Base-by-base conservation (phyloP, 2,329 filamentous ascomycete species). In the Thelonectria discophora region DNA sequence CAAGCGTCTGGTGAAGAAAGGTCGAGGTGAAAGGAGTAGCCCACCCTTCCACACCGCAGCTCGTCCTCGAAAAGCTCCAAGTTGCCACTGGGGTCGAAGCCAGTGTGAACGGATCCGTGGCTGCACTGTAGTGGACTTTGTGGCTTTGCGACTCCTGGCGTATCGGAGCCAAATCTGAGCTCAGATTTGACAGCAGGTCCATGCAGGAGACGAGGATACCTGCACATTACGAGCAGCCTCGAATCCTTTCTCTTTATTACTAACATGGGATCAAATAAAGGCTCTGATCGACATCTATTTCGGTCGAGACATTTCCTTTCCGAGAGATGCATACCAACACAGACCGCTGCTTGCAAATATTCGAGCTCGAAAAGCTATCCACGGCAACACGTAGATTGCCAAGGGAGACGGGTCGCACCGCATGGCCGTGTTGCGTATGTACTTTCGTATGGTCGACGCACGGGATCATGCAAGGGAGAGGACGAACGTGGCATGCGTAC, bases 181-280 rank as follows among this genome's bases (percentile, higher is more conserved):
- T 60, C 51, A 55, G 58, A 60, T 60, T 60, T 51, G 58, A 55
- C 46, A 60, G 51, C 40, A 42, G 40, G 18, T 30, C 52, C 52
- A 39, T 48, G 40, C 12, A 34, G 5, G 20, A 21, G 32, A 34
- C n/a, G 32, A 42, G 52, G 37, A 40, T 24, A 6, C 42, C 10
- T 45, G 10, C 5, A 45, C 42, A 45, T 18, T 30, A 30, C 27
- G 27, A 30, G 27, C 27, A 30, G 27, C 27, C 27, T 30, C 7
- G 27, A 30, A 30, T 30, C 27, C 27, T 30, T 30, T 30, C 27
- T 30, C 27, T 5, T 30, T 24, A 24, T 24, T 24, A 24, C 21
- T 24, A 24, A 24, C 21, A n/a, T n/a, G n/a, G n/a, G n/a, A n/a
- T n/a, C n/a, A n/a, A 24, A 24, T 24, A 24, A 24, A 24, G 21